These are phyloP conservation scores for Aspergillus saccharolyticus DNA, from an alignment of 495 filamentous ascomycete genomes.

Conservation along the genomic window DNA sequence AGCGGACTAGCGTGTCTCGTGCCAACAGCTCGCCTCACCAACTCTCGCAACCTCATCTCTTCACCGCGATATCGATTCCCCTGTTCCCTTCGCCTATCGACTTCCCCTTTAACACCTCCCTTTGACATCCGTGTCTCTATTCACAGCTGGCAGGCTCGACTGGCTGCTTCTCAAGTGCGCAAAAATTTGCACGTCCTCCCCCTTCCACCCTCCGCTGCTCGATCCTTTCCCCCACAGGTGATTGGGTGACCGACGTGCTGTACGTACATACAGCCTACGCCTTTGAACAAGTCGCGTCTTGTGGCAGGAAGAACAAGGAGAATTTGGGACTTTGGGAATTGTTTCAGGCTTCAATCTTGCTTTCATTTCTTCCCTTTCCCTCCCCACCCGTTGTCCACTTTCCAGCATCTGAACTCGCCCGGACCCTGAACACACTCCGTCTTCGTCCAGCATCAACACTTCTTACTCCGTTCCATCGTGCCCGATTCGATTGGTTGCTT, in stretches of 20 bases:
- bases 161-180: conserved; percentile 1
- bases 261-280: conserved; percentile 5
- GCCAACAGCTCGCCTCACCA: conserved; percentile 21
- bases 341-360: conserved; percentile 17
- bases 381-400: conserved; percentile 17
- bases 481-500: conserved; percentile 22
- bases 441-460: conserved; percentile 21
- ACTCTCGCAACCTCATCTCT: conserved; percentile 26
- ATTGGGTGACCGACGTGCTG: conserved; percentile 9
- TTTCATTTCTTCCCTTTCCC: conserved; percentile 11
- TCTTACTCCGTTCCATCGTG: conserved; percentile 20
- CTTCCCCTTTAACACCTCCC: conserved; percentile 12
- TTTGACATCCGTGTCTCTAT: conserved; percentile 3
- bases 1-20: conserved; percentile 21
- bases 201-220: conserved; percentile 5
- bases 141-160: neutral
- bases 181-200: conserved; percentile 1
- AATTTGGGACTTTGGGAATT: conserved; percentile 13
- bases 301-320: conserved; percentile 16
- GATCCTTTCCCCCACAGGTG: neutral
- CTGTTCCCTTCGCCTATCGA: conserved; percentile 11
- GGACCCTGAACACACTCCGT: conserved; percentile 18
- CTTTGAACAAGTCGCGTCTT: conserved; percentile 15
- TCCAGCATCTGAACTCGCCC: conserved; percentile 19
- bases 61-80: conserved; percentile 22